These are phyloP conservation scores for Orbilia oligospora DNA, from an alignment of 2,329 filamentous ascomycete genomes.

Conservation along the genomic window DNA sequence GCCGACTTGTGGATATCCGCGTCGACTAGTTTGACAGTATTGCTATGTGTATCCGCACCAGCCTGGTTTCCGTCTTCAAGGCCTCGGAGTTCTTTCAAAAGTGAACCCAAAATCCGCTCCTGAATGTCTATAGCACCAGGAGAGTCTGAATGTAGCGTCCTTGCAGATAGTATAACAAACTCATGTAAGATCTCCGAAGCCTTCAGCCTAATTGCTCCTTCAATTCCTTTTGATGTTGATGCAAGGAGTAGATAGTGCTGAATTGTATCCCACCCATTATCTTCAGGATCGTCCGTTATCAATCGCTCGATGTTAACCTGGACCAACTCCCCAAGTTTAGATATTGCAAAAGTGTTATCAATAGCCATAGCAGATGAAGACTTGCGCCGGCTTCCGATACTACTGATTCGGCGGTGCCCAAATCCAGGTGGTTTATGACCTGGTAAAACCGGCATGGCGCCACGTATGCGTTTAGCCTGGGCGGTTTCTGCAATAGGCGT, in stretches of 20 bases:
- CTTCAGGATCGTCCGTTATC: conserved; percentile 75
- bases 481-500: conserved; percentile 41
- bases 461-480: conserved; percentile 64
- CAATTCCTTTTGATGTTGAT: conserved; percentile 67
- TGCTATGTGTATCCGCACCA: conserved; percentile 68
- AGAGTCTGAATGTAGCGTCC: conserved; percentile 65
- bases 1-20: conserved; percentile 84
- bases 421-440: conserved; percentile 70
- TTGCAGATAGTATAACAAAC: conserved; percentile 69
- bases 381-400: conserved; percentile 45
- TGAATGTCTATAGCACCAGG: conserved; percentile 66
- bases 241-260: conserved; percentile 72
- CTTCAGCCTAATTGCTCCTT: conserved; percentile 69
- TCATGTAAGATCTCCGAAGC: conserved; percentile 71
- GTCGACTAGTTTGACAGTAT: conserved; percentile 70
- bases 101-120: conserved; percentile 67
- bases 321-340: conserved; percentile 80
- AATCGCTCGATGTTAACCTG: conserved; percentile 82
- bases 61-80: conserved; percentile 78
- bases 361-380: conserved; percentile 61
- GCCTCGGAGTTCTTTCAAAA: conserved; percentile 67
- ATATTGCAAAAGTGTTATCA: conserved; percentile 77
- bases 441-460: conserved; percentile 65
- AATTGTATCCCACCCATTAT: conserved; percentile 83
- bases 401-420: conserved; percentile 64